Evolutionary conservation across 108 stramenopile species (phyloP), one percentile per base, ranked within the genome.

Genomic region (Mayamaea pseudoterrestris): DNA sequence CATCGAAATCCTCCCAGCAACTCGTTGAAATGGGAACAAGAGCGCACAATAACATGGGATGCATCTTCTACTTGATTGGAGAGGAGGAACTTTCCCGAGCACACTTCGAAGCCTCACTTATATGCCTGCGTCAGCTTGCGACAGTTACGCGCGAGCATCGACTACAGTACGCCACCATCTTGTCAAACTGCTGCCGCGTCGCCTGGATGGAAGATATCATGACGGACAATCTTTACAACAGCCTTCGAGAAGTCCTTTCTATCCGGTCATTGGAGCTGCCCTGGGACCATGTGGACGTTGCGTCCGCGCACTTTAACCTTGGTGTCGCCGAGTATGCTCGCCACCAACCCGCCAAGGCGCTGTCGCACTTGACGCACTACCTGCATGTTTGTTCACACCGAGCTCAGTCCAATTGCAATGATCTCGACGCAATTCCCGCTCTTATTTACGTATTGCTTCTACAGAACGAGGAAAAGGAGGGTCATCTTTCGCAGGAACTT

Each of bases 21-120:
- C 13, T 43, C 43, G 21, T 47, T 24, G 57, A 53, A 21, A 60
- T 55, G 32, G 61, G 56, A 7, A 63, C 61, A 61, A 51, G 61
- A 2, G 51, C 57, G 3, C 55, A 59, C 50, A 73, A 73, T 52
- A 73, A 73, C 43, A 25, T 73, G 46, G 71, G 71, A 22, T 60
- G 60, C 23, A 58, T 73, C 35, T 23, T 28, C 24, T 73, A 66
- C 65, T 31, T 16, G 34, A 48, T 63, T 13, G 51, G 48, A 12
- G 44, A 32, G 9, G 65, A 73, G 43, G 49, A 53, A 23, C 21
- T n/a, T 4, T 56, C 71, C 25, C n/a, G 39, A 3, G 1, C 27
- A 8, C 55, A 61, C 20, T 71, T 73, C 26, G 49, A 66, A 27
- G 52, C 32, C 11, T 56, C 71, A 2, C 26, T 66, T 22, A 25